Percentiles rank a stretch among this genome's conserved stretches.
Evolutionary conservation across 2,329 filamentous ascomycete genomes (phyloP).

Genomic region (Xylaria sp.): DNA sequence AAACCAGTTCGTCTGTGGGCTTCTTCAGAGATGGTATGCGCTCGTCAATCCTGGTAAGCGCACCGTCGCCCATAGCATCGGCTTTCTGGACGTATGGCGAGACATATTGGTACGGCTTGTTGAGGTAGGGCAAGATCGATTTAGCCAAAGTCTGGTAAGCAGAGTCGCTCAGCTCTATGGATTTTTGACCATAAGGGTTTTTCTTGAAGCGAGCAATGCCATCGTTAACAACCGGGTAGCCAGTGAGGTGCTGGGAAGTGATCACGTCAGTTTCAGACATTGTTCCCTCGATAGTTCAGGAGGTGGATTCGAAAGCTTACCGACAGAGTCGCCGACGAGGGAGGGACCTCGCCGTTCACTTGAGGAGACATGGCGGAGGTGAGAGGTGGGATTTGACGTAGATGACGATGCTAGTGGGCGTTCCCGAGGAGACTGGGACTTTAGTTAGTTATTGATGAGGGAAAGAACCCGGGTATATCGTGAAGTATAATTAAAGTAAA

Average conservation of each 20-base stretch:
- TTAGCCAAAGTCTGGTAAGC: constrained; percentile 81
- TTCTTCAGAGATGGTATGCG: constrained; percentile 80
- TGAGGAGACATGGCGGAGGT: constrained; percentile 47
- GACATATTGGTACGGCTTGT: constrained; percentile 82
- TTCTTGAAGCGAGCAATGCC: constrained; percentile 80
- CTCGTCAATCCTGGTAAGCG: constrained; percentile 75
- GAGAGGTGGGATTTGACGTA: constrained; percentile 15
- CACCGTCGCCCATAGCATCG: constrained; percentile 79
- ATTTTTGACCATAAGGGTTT: constrained; percentile 86
- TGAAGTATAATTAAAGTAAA: constrained; percentile 26
- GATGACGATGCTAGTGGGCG: constrained; percentile 15
- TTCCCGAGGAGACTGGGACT: constrained; percentile 15
- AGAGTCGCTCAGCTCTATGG: constrained; percentile 77
- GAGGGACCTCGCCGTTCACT: constrained; percentile 51
- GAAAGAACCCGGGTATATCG: neutral
- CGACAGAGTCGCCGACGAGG: constrained; percentile 50
- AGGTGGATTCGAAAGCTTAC: constrained; percentile 40
- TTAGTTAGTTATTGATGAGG: constrained; percentile 25
- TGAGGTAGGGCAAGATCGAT: constrained; percentile 81
- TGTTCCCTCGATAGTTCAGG: neutral
- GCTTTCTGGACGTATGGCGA: constrained; percentile 86
- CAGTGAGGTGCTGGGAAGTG: constrained; percentile 76
- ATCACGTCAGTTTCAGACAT: constrained; percentile 11
- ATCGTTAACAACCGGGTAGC: constrained; percentile 86
- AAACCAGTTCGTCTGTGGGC: constrained; percentile 76